A percentile compares a stretch with the other conserved stretches of the same genome.
These are phyloP conservation scores for Pulicaria dysenterica DNA, from an alignment of 129 eudicot genomes.

Conservation along the genomic window DNA sequence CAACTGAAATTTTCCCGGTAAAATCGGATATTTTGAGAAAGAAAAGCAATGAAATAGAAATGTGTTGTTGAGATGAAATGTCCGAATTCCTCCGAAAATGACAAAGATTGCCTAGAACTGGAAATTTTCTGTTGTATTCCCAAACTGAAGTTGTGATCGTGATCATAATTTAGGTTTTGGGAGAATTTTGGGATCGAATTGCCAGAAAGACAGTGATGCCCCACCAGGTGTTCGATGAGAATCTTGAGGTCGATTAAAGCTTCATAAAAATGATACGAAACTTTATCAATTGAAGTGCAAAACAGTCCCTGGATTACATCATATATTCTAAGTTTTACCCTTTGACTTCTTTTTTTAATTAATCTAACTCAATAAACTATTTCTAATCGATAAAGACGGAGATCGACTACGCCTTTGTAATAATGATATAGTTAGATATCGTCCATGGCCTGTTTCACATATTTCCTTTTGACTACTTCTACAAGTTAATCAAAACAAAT, in stretches of 20 bases:
- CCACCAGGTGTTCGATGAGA: conserved; percentile 33
- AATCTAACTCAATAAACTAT: neutral
- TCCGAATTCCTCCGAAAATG: conserved; percentile 10
- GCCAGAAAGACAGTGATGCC: conserved; percentile 18
- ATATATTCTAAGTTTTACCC: neutral
- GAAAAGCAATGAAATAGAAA: conserved; percentile 2
- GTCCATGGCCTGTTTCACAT: neutral
- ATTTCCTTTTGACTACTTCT: neutral
- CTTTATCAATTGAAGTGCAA: neutral
- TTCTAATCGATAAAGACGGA: conserved; percentile 12
- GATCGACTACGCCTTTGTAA: conserved; percentile 27
- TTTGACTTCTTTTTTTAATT: conserved; percentile 13
- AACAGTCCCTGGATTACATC: conserved; percentile 17
- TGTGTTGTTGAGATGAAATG: conserved; percentile 1
- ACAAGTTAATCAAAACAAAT: neutral
- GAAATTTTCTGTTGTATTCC: conserved; percentile 1
- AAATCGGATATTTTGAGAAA: conserved; percentile 14
- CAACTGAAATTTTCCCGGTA: conserved; percentile 30
- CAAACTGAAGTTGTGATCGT: conserved; percentile 22
- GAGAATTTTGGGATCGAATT: conserved; percentile 15
- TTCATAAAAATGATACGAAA: conserved; percentile 12
- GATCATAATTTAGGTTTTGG: conserved; percentile 6
- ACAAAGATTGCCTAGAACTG: neutral
- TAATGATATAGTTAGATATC: conserved; percentile 2
- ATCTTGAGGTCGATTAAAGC: conserved; percentile 18